Base-by-base conservation (phyloP, 2,329 filamentous ascomycete species). In the Emmonsia crescens region DNA sequence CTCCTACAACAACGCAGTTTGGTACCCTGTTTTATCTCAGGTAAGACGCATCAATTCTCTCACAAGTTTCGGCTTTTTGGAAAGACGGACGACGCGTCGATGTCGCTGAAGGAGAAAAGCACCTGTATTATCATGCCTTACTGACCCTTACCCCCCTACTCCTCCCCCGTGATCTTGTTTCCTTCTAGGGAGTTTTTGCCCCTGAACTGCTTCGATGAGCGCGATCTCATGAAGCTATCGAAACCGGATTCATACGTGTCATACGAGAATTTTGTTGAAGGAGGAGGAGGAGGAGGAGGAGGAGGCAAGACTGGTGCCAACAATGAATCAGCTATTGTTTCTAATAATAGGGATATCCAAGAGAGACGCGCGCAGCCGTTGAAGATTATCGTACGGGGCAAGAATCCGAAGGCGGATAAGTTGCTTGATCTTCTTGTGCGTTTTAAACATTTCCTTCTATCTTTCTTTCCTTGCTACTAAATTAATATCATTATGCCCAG, bases 361-460 rank as follows among this genome's bases (percentile, higher is more conserved):
- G 66, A 67, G 19, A 69, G 67, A 55, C 64, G 69, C 60, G 64
- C 68, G 31, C 70, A 74, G 56, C 73, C 71, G 10, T 68, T 80
- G 60, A 74, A 74, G 58, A 68, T 79, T 27, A 70, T 81, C 2
- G 66, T 73, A 51, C 73, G 74, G 31, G 73, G 74, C 10, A 70
- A 72, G 10, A 74, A 78, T 66, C 67, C 69, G 57, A 72, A 74
- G 46, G 76, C 74, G 1, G 76, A 82, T 64, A 67, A 65, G 60
- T 72, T 82, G 27, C 70, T 82, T 4, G 73, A 79, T 64, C 75
- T 78, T 68, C 72, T 82, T 63, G 80, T 81, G 68, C 66, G 74
- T 33, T 9, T 21, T 10, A 29, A 33, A 31, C 33, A 60, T 21
- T 31, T 29, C 40, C 5, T 24, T 59, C 49, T 36, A 10, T 36